Evolutionary conservation across 2,329 filamentous ascomycete genomes (phyloP).

Genomic region (Paracoccidioides brasiliensis): DNA sequence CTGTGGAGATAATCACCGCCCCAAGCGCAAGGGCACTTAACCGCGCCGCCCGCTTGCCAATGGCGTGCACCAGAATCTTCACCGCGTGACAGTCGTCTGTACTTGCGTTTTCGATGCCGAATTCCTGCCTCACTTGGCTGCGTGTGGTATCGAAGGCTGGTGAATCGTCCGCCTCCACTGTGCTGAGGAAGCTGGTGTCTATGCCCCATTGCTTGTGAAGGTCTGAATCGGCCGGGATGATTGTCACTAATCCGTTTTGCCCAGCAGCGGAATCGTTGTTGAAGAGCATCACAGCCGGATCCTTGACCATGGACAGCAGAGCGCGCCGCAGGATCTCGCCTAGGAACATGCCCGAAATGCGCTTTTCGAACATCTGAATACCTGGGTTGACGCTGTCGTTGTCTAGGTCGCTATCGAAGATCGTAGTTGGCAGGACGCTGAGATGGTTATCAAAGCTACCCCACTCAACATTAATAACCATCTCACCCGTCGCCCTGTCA

Average conservation of each 20-base stretch:
- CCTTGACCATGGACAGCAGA: conserved; percentile 57
- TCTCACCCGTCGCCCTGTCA: conserved; percentile 71
- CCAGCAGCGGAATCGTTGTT: conserved; percentile 51
- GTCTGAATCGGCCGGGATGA: conserved; percentile 48
- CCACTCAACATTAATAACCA: conserved; percentile 99
- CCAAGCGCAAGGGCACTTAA: conserved; percentile 79
- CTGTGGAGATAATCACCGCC: conserved; percentile 69
- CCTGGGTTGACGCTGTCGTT: conserved; percentile 75
- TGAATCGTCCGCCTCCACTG: conserved; percentile 68
- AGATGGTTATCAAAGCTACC: conserved; percentile 94
- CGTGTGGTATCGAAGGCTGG: conserved; percentile 59
- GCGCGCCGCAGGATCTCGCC: conserved; percentile 81
- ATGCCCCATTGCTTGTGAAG: conserved; percentile 76
- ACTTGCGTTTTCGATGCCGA: conserved; percentile 63
- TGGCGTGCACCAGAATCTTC: conserved; percentile 66
- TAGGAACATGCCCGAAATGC: conserved; percentile 94
- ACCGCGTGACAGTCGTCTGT: conserved; percentile 79
- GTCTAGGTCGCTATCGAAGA: conserved; percentile 71
- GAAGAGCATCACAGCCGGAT: conserved; percentile 58
- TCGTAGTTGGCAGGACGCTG: conserved; percentile 71
- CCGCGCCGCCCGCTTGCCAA: conserved; percentile 78
- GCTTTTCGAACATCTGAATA: conserved; percentile 98
- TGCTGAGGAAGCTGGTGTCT: conserved; percentile 80
- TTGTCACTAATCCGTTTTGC: too few relatives aligned
- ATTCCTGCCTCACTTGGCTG: conserved; percentile 61